phyloP scores from a whole-genome alignment of 257 asterid species.

The Primulina tabacum region DNA sequence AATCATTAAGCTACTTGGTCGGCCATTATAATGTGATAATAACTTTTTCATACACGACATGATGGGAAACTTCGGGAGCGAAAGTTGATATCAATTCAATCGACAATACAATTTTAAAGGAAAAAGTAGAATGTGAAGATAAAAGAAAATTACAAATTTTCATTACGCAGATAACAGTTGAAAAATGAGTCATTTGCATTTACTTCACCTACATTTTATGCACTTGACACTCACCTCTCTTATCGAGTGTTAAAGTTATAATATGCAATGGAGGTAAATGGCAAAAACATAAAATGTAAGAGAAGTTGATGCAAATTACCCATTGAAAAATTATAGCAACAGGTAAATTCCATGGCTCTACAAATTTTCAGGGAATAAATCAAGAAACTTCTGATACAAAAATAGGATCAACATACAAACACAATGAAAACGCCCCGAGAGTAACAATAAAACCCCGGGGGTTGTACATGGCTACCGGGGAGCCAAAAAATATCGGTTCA shows the following conservation, averaged over 20 bases:
- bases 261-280: no score
- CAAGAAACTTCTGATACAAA: background rate
- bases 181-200: no score
- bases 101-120: background rate
- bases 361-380: background rate
- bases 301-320: no score
- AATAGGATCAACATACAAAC: slow-evolving; percentile 13
- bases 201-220: no score
- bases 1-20: background rate
- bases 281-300: no score
- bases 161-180: no score
- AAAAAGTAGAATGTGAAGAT: background rate
- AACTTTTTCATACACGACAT: no score
- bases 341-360: background rate
- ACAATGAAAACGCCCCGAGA: slow-evolving; percentile 21
- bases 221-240: no score
- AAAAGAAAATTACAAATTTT: background rate
- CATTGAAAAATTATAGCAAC: no score
- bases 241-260: no score
- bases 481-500: slow-evolving; percentile 35
- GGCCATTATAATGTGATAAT: no score
- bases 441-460: slow-evolving; percentile 17
- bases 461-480: slow-evolving; percentile 28
- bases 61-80: background rate
- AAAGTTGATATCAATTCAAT: background rate